Evolutionary conservation across 768 basidiomycete species (phyloP), one percentile per base, ranked within the genome.

Genomic region (Boletus fagicola): DNA sequence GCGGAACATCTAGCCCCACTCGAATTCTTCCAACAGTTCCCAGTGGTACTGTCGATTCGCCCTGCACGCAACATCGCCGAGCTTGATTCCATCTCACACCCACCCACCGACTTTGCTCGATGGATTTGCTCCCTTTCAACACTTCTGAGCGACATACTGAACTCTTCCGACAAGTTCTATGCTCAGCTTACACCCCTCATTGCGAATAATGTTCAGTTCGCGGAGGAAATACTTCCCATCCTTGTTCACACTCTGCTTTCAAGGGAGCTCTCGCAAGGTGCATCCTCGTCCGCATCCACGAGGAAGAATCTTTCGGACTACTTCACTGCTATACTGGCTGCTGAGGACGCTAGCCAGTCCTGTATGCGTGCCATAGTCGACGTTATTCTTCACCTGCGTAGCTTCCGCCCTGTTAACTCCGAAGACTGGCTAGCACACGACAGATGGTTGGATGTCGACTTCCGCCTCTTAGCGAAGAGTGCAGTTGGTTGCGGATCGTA

Each of bases 371-470:
- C 81, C 15, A 79, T 98, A 52, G 83, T 98, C 51, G 85, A 88
- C 49, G 79, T 86, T 43, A 76, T 94, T 30, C 78, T 96, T 20
- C 87, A 97, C 71, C 80, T 98, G 26, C 90, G 95, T 9, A 75
- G 83, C 63, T 90, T 88, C 59, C 66, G 64, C 3, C 80, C 80
- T 5, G 71, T 66, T 9, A 65, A 65, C 15, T 60, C 74, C 1
- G 59, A 65, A 6, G 78, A 78, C 49, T 74, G 73, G 22, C 65
- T 79, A n/a, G 79, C 81, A 2, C 82, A 88, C 62, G 84, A 92
- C 68, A 81, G 80, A 58, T 98, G 97, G 97, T 78, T 99, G 12
- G 76, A 81, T 36, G 64, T 98, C 43, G 86, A 96, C 61, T 92
- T 81, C 65, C 67, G 81, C 2, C 74, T 92, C 6, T 79, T 98